A percentile compares a stretch with the other conserved stretches of the same genome.
Conservation (phyloP, 1,284 basidiomycete genomes). For the Wolfiporia cocos region DNA sequence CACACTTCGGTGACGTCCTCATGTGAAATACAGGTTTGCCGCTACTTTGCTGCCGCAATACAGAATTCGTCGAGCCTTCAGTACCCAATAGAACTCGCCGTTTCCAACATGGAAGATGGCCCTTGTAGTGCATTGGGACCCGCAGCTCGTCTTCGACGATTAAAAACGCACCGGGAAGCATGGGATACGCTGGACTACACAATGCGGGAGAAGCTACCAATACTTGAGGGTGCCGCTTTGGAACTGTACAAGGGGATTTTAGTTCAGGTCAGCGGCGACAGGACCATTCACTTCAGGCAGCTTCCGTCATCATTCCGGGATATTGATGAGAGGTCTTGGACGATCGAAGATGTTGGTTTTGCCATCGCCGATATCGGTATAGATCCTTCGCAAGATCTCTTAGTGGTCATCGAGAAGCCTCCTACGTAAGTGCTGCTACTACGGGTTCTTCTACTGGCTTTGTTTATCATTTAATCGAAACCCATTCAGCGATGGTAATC, state of each 20-base stretch:
- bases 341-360: slow-evolving; percentile 32
- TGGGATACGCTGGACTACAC: slow-evolving; percentile 43
- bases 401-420: slow-evolving; percentile 41
- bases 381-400: slow-evolving; percentile 56
- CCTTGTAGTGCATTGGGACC: slow-evolving; percentile 22
- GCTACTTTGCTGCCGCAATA: no score
- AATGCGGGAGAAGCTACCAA: slow-evolving; percentile 29
- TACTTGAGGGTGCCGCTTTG: slow-evolving; percentile 31
- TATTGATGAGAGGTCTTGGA: slow-evolving; percentile 45
- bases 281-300: slow-evolving; percentile 37
- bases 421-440: slow-evolving; percentile 4
- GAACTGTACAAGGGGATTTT: slow-evolving; percentile 59
- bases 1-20: no score
- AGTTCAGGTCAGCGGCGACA: slow-evolving; percentile 33
- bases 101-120: slow-evolving; percentile 37
- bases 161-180: slow-evolving; percentile 37
- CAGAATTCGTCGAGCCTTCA: no score
- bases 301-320: slow-evolving; percentile 42
- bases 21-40: no score
- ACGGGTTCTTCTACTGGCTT: background rate
- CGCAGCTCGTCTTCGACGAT: slow-evolving; percentile 33
- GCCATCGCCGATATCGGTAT: slow-evolving; percentile 52
- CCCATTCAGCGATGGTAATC: slow-evolving; percentile 3
- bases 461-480: background rate
- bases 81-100: background rate